phyloP scores from a whole-genome alignment of 345 rosid genomes.

The Sonneratia caseolaris region DNA sequence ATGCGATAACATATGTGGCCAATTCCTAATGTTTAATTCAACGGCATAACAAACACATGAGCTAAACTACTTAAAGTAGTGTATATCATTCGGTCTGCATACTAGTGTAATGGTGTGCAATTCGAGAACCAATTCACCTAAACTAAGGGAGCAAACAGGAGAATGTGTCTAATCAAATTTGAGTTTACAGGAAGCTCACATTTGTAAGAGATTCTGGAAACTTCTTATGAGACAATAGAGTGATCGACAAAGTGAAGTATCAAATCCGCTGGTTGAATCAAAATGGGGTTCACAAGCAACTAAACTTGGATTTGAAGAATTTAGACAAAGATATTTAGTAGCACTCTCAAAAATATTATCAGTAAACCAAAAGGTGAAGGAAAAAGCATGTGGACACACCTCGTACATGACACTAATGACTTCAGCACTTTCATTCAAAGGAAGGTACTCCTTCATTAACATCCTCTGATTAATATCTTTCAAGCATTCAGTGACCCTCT shows the following conservation, averaged over 20 bases:
- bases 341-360: background rate
- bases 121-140: background rate
- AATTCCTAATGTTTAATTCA: background rate
- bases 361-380: background rate
- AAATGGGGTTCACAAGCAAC: background rate
- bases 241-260: background rate
- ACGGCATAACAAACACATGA: background rate
- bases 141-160: background rate
- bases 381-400: constrained; percentile 27
- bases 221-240: background rate
- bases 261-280: background rate
- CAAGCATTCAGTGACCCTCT: constrained; percentile 65
- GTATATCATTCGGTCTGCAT: background rate
- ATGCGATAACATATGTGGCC: background rate
- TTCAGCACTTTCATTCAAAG: constrained; percentile 51
- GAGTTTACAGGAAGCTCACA: background rate
- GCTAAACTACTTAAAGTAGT: too few species aligned
- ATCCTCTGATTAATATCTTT: constrained; percentile 51
- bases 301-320: background rate
- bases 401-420: constrained; percentile 90
- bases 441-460: constrained; percentile 47
- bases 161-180: background rate
- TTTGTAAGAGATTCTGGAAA: background rate
- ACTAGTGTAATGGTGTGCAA: background rate
- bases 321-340: background rate